phyloP scores from a whole-genome alignment of 2,329 filamentous ascomycete species.

The Byssochlamys sp. region DNA sequence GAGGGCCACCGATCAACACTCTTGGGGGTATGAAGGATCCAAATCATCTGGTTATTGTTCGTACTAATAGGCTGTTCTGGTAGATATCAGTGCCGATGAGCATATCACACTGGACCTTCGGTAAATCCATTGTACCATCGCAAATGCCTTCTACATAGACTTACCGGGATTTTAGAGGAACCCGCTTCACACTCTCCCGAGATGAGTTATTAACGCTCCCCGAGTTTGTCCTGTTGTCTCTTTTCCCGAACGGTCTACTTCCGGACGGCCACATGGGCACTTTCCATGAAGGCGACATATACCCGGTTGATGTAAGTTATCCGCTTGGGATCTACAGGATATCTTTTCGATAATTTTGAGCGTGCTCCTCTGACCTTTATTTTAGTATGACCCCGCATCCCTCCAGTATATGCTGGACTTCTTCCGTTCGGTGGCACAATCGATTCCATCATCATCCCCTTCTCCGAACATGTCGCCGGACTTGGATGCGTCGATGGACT shows the following conservation, averaged over 20 bases:
- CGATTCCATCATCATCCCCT: constrained; percentile 61
- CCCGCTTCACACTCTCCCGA: constrained; percentile 82
- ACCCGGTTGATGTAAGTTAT: constrained; percentile 84
- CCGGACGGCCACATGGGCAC: constrained; percentile 92
- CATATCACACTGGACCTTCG: constrained; percentile 89
- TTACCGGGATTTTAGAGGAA: constrained; percentile 50
- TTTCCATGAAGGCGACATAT: constrained; percentile 84
- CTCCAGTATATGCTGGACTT: constrained; percentile 99
- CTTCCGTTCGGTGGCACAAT: constrained; percentile 89
- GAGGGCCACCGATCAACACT: constrained; percentile 72
- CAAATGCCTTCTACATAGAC: constrained; percentile 1
- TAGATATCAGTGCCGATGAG: constrained; percentile 78
- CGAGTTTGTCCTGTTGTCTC: constrained; percentile 92
- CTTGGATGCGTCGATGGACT: constrained; percentile 56
- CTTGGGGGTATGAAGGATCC: constrained; percentile 58
- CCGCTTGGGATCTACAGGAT: neutral
- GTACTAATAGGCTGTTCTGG: constrained; percentile 1
- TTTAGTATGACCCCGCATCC: constrained; percentile 88
- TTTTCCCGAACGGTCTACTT: constrained; percentile 96
- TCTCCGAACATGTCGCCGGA: constrained; percentile 56
- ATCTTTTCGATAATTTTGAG: neutral
- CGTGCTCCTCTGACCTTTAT: constrained; percentile 6
- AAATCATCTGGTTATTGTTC: neutral
- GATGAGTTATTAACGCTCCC: constrained; percentile 92
- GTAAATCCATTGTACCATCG: constrained; percentile 43